phyloP scores from a whole-genome alignment of 23 red algal species.

The Porphyridium purpureum region DNA sequence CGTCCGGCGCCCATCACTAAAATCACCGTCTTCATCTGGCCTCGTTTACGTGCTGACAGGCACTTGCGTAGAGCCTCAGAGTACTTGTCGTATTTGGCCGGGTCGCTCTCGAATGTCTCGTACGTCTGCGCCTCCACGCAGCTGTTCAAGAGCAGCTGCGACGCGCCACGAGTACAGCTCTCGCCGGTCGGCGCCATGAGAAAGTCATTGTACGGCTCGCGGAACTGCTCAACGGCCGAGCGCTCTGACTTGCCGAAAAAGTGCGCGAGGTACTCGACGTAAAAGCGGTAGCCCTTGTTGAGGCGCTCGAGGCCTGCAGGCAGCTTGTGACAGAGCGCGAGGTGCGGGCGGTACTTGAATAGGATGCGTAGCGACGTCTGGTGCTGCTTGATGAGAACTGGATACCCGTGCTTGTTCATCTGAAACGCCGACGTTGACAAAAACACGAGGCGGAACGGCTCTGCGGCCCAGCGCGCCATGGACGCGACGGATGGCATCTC shows the following conservation, averaged over 20 bases:
- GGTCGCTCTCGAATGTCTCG: slow-evolving; percentile 80
- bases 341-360: slow-evolving; percentile 41
- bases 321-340: no score
- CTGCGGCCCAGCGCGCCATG: slow-evolving; percentile 57
- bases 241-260: slow-evolving; percentile 59
- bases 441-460: slow-evolving; percentile 44
- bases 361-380: slow-evolving; percentile 47
- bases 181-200: slow-evolving; percentile 63
- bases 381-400: slow-evolving; percentile 53
- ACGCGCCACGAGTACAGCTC: no score
- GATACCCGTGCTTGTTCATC: slow-evolving; percentile 71
- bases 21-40: no score
- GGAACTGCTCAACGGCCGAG: slow-evolving; percentile 28
- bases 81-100: slow-evolving; percentile 59
- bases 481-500: slow-evolving; percentile 18
- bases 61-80: slow-evolving; percentile 52
- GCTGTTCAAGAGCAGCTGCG: no score
- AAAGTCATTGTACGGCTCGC: slow-evolving; percentile 65
- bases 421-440: slow-evolving; percentile 56
- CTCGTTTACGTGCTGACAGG: no score
- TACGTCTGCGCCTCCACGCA: slow-evolving; percentile 68
- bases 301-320: slow-evolving; percentile 40
- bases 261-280: slow-evolving; percentile 68
- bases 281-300: slow-evolving; percentile 54
- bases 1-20: slow-evolving; percentile 76